Conservation (phyloP, 208 protist genomes). For the Balamuthia mandrillaris region DNA sequence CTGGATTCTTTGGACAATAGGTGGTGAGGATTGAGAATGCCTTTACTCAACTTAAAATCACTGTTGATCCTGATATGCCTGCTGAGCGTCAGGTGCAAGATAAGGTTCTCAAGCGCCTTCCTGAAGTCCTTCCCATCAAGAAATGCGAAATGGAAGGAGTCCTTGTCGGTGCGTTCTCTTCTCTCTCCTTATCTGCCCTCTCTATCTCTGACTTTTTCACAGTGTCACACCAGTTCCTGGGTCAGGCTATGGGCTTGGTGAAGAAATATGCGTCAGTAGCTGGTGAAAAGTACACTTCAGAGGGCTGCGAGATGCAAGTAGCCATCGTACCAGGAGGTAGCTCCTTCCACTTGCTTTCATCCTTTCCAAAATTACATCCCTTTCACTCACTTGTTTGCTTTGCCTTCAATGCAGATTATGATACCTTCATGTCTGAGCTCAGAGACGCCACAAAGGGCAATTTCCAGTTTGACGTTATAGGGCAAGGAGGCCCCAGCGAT, state of each 20-base stretch:
- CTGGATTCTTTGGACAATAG: too few species aligned
- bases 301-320: background rate
- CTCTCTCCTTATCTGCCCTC: background rate
- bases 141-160: background rate
- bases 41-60: background rate
- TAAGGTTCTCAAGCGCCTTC: conserved; percentile 1
- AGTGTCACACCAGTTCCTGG: background rate
- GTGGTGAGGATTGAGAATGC: conserved; percentile 3
- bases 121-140: conserved; percentile 1
- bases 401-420: background rate
- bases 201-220: background rate
- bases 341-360: background rate
- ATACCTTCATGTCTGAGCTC: background rate
- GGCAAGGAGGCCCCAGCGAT: background rate
- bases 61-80: background rate
- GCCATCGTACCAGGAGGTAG: conserved; percentile 3
- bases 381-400: background rate
- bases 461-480: background rate
- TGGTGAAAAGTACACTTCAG: background rate
- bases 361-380: background rate
- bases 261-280: background rate
- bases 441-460: background rate
- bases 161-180: background rate
- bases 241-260: background rate
- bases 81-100: conserved; percentile 13